Base-by-base conservation (phyloP, 768 basidiomycete species). In the Kwoniella heveanensis region DNA sequence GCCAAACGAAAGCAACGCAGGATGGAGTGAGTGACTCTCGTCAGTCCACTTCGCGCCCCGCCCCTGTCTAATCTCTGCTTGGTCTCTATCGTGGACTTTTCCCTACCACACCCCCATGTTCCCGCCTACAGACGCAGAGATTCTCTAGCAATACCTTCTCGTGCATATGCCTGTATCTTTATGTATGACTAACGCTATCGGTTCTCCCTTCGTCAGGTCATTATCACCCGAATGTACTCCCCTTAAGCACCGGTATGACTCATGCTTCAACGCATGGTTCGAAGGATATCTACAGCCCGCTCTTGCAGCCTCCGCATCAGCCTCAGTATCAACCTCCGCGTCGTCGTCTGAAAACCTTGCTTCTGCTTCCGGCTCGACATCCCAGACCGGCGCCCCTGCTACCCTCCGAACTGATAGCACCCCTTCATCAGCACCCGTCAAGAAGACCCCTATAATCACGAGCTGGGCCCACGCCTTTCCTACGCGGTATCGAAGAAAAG, bases 181-280 rank as follows among this genome's bases (percentile, higher is more conserved):
- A 13, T 32, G 32, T 44, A 44, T 44, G 39, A n/a, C 39, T 9
- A 19, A 44, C 15, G 10, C 39, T 44, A 7, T 13, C 32, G 39
- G 15, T 19, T 9, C 39, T 44, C 4, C 17, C 39, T 44, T 19
- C 32, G 5, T 32, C 65, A 79, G 73, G 65, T 93, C 91, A 61
- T 85, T 97, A 24, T 86, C 89, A 1, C 82, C 86, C 9, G 85
- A 87, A 82, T 98, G 95, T 81, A 96, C 94, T 5, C 88, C 90
- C 0, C 84, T 95, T 62, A 97, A 98, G 80, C 86, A 87, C 56
- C 82, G 86, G 59, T 98, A 96, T 77, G 94, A 98, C 80, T 83
- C 90, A 0, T 98, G 94, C 83, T 98, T 98, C 83, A 96, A 96
- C 73, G 86, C 89, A 8, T 97, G 94, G 95, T 93, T 99, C 71